Base-by-base conservation (phyloP, 768 basidiomycete genomes). In the Suillus bovinus region DNA sequence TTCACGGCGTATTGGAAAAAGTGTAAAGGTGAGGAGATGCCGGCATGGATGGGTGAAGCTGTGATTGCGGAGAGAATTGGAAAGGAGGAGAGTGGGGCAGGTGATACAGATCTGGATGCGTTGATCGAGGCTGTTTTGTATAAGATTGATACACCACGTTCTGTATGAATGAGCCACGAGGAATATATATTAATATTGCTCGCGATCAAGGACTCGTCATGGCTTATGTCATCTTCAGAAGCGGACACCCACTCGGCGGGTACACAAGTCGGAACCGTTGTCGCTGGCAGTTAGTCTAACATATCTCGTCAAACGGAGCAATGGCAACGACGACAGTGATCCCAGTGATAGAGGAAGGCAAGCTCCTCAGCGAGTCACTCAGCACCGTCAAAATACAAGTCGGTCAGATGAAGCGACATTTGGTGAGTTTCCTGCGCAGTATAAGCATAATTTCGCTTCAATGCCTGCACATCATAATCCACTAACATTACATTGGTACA, bases 391-490 rank as follows among this genome's bases (percentile, higher is more conserved):
- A 93, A 81, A 86, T 93, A 36, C 91, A 97, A 78, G 91, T 93
- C 61, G 89, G 93, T 69, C 94, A 96, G 79, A 95, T 97, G 91
- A 94, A 94, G 80, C 81, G 95, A 72, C 89, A 95, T 76, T 84
- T 97, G 61, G 94, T 94, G 74, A 69, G 87, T 80, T 29, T 53
- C 49, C 50, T 56, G 47, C 64, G 34, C 34, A 56, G 57, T 38
- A 39, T 39, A 24, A 55, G 54, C 55, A 56, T 20, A 36, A 33
- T 31, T 47, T 54, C 22, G 5, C 13, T 36, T 24, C 22, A 9
- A 10, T 22, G 59, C 56, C 34, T 36, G 33, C 38, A 64, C 9
- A 5, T 36, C 20, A 16, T 31, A 44, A n/a, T 44, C 33, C 52
- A 31, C 24, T 39, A 20, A 56, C 24, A 20, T 39, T 11, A 16